phyloP scores from a whole-genome alignment of 192 early-diverging fungal species.

The Umbelopsis ramanniana region DNA sequence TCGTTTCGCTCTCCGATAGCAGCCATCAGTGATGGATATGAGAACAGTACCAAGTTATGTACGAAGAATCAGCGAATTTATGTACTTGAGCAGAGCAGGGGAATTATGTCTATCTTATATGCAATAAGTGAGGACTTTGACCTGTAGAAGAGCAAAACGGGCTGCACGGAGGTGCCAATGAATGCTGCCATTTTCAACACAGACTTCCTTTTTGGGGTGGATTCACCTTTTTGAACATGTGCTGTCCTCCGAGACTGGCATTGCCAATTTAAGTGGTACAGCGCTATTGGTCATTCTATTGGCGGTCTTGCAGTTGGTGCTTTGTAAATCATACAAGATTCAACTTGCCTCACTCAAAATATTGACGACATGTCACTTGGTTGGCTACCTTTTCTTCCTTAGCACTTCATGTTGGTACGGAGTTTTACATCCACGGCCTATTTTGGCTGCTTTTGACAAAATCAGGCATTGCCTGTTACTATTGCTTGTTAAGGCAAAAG shows the following conservation, averaged over 20 bases:
- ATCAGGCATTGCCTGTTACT: no score
- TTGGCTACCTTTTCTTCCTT: no score
- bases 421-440: no score
- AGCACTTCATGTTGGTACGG: no score
- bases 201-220: constrained; percentile 1
- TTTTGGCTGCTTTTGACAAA: not conserved
- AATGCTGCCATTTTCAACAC: not conserved
- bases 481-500: no score
- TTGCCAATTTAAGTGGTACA: not conserved
- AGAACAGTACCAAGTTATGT: not conserved
- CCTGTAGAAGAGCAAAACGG: not conserved
- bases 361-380: no score
- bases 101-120: not conserved
- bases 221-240: constrained; percentile 23
- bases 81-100: not conserved
- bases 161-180: not conserved
- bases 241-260: not conserved
- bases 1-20: constrained; percentile 14
- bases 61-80: not conserved
- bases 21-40: constrained; percentile 2
- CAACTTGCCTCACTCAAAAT: no score
- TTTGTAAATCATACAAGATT: no score
- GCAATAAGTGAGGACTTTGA: not conserved
- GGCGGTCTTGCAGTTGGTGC: no score
- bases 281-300: no score